Percentiles rank a stretch among this genome's conserved stretches.
phyloP scores from a whole-genome alignment of 2,329 filamentous ascomycete genomes.

The Exophiala aquamarina region DNA sequence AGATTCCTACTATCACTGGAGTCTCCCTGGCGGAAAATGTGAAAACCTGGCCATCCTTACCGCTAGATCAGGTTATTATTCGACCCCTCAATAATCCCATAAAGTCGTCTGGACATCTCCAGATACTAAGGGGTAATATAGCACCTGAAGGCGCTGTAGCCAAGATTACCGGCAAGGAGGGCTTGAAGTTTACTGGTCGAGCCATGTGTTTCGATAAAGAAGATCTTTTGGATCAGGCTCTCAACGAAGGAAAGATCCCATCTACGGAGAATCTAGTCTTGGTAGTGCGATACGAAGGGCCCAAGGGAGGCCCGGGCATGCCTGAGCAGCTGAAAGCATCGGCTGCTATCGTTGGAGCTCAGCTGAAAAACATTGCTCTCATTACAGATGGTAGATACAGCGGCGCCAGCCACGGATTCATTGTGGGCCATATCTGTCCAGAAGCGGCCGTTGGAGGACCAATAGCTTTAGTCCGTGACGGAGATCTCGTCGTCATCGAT shows the following conservation, averaged over 20 bases:
- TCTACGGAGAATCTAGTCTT: conserved; percentile 81
- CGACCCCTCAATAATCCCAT: conserved; percentile 77
- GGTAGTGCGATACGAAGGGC: conserved; percentile 90
- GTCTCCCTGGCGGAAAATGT: conserved; percentile 82
- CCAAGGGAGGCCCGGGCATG: conserved; percentile 93
- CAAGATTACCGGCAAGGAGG: conserved; percentile 96
- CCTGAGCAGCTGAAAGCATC: conserved; percentile 88
- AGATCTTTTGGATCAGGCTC: conserved; percentile 70
- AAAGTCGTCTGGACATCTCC: conserved; percentile 82
- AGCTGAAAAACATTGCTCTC: conserved; percentile 80
- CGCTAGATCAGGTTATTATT: conserved; percentile 80
- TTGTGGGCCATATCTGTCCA: conserved; percentile 88
- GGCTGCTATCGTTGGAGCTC: conserved; percentile 92
- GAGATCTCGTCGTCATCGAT: conserved; percentile 82
- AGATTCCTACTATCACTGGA: conserved; percentile 78
- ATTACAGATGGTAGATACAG: conserved; percentile 91
- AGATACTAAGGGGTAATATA: conserved; percentile 83
- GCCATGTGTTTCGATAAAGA: conserved; percentile 88
- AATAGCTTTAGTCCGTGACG: conserved; percentile 77
- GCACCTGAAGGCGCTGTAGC: conserved; percentile 87
- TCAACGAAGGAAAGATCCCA: conserved; percentile 69
- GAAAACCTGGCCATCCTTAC: conserved; percentile 70
- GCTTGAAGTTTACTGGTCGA: conserved; percentile 74
- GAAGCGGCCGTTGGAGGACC: conserved; percentile 88
- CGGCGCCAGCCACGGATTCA: conserved; percentile 87